Conservation (phyloP, 2,329 filamentous ascomycete species). For the Spiromastix sp. region DNA sequence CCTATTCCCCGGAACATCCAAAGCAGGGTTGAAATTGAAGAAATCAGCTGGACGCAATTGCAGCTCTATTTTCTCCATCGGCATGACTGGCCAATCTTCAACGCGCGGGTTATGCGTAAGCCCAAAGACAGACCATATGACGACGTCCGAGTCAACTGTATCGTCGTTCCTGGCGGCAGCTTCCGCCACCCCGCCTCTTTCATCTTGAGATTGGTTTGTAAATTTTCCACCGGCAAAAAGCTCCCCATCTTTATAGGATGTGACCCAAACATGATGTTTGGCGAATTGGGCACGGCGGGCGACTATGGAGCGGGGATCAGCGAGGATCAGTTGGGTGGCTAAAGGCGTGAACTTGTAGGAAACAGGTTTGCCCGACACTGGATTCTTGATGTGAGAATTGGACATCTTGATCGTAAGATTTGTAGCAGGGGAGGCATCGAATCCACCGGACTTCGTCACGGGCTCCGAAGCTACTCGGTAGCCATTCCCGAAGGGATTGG, state of each 20-base stretch:
- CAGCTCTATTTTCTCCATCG: conserved; percentile 38
- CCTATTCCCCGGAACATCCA: conserved; percentile 35
- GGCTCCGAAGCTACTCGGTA: conserved; percentile 45
- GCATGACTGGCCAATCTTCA: conserved; percentile 43
- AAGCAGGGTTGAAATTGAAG: conserved; percentile 38
- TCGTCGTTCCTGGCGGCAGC: conserved; percentile 33
- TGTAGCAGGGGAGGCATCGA: conserved; percentile 43
- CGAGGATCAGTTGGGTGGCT: conserved; percentile 39
- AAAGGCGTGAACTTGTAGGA: conserved; percentile 40
- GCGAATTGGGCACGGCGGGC: conserved; percentile 39
- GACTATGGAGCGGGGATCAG: conserved; percentile 34
- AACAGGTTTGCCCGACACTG: conserved; percentile 32
- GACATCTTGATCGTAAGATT: conserved; percentile 40
- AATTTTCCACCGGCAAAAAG: conserved; percentile 40
- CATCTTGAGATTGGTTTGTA: conserved; percentile 36
- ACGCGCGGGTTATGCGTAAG: conserved; percentile 42
- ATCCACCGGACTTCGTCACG: conserved; percentile 36
- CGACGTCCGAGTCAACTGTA: conserved; percentile 36
- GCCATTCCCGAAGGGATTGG: conserved; percentile 52
- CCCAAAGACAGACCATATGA: conserved; percentile 42
- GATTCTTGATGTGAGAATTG: conserved; percentile 36
- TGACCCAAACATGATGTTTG: conserved; percentile 42
- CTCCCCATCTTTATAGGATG: conserved; percentile 40
- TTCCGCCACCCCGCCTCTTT: conserved; percentile 36
- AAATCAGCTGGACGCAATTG: conserved; percentile 40